Percentiles rank a stretch among this genome's conserved stretches.
These are phyloP conservation scores for Pilasporangium apinafurcum DNA, from an alignment of 352 stramenopile species.

Conservation along the genomic window DNA sequence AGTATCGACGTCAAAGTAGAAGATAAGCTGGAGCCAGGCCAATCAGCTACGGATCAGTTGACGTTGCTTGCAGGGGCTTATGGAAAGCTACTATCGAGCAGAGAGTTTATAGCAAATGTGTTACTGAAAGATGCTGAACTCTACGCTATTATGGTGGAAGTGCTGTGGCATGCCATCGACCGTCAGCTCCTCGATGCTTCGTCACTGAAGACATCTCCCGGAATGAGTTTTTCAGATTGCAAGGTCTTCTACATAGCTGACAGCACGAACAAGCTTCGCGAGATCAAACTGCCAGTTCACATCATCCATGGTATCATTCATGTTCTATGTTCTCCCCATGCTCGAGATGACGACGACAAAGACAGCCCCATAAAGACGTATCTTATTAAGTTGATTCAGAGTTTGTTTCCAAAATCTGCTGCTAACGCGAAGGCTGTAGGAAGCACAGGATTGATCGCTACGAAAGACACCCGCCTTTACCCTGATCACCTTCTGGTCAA, in stretches of 20 bases:
- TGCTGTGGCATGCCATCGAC: slow-evolving; percentile 66
- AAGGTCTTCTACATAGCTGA: slow-evolving; percentile 79
- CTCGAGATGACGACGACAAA: slow-evolving; percentile 11
- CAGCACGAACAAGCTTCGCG: slow-evolving; percentile 46
- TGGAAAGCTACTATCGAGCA: slow-evolving; percentile 52
- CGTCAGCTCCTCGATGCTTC: slow-evolving; percentile 45
- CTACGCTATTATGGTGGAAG: slow-evolving; percentile 56
- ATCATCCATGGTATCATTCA: slow-evolving; percentile 72
- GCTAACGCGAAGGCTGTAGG: slow-evolving; percentile 42
- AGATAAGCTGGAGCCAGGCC: background rate
- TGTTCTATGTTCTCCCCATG: slow-evolving; percentile 50
- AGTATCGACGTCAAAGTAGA: slow-evolving; percentile 3
- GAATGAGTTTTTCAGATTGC: slow-evolving; percentile 65
- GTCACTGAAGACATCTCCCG: slow-evolving; percentile 39
- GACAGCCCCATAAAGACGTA: too few relatives aligned
- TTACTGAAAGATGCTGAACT: slow-evolving; percentile 53
- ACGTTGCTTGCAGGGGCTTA: slow-evolving; percentile 59
- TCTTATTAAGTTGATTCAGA: slow-evolving; percentile 42
- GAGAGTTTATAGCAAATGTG: slow-evolving; percentile 57
- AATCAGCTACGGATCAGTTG: slow-evolving; percentile 42
- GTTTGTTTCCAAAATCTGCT: slow-evolving; percentile 53
- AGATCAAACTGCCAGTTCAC: slow-evolving; percentile 65
- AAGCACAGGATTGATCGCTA: slow-evolving; percentile 68
- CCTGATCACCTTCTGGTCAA: slow-evolving; percentile 57
- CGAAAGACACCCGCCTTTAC: slow-evolving; percentile 68